Evolutionary conservation across 441 rosid species (phyloP).

Genomic region (Gossypium lobatum): DNA sequence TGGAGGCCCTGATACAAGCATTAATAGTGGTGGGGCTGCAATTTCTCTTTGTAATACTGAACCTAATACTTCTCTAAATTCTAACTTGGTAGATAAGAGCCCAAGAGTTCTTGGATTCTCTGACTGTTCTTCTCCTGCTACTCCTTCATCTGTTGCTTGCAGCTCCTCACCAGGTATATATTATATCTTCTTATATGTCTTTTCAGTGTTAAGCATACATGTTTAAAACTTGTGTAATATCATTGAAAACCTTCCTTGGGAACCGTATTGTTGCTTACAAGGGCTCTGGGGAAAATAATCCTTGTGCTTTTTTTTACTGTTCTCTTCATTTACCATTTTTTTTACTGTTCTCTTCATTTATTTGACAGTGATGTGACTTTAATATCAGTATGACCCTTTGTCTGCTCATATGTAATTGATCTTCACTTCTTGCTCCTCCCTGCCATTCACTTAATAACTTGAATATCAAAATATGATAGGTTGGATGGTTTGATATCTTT

Average conservation of each 20-base stretch:
- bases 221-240: neutral
- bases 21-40: constrained; percentile 37
- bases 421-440: neutral
- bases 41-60: constrained; percentile 34
- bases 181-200: neutral
- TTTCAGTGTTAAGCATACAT: neutral
- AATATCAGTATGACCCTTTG: neutral
- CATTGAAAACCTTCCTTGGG: neutral
- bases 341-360: neutral
- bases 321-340: neutral
- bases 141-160: constrained; percentile 89
- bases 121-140: constrained; percentile 86
- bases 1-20: constrained; percentile 54
- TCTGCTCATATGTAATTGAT: neutral
- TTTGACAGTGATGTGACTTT: neutral
- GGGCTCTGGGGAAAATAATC: neutral
- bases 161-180: constrained; percentile 11
- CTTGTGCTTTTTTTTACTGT: neutral
- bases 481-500: neutral
- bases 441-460: neutral
- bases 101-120: constrained; percentile 44
- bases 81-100: constrained; percentile 58
- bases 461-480: neutral
- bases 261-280: neutral
- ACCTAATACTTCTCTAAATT: constrained; percentile 37